A percentile compares a stretch with the other conserved stretches of the same genome.
Evolutionary conservation across 257 asterid species (phyloP).

Genomic region (Solanum pennellii): DNA sequence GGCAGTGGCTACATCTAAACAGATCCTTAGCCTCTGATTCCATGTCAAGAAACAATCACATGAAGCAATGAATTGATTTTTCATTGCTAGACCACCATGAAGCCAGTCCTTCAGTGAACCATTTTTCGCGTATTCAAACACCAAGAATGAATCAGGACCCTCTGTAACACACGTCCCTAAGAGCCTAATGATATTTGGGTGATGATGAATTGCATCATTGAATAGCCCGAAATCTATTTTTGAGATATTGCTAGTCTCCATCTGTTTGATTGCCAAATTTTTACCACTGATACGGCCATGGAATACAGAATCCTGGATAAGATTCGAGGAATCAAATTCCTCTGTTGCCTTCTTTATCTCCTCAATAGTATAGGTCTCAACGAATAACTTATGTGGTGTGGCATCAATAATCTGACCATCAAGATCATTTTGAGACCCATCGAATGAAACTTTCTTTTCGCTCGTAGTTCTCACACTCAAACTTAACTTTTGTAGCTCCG

Average conservation of each 20-base stretch:
- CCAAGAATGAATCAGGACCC: slow-evolving; percentile 39
- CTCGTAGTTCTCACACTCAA: slow-evolving; percentile 60
- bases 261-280: slow-evolving; percentile 43
- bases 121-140: slow-evolving; percentile 58
- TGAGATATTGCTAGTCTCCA: slow-evolving; percentile 10
- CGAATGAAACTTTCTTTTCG: slow-evolving; percentile 67
- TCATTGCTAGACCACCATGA: slow-evolving; percentile 78
- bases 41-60: slow-evolving; percentile 73
- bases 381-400: slow-evolving; percentile 30
- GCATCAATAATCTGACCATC: slow-evolving; percentile 23
- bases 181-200: slow-evolving; percentile 45
- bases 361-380: slow-evolving; percentile 55
- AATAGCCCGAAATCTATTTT: slow-evolving; percentile 31
- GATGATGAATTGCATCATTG: slow-evolving; percentile 32
- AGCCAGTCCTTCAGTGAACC: slow-evolving; percentile 85
- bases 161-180: slow-evolving; percentile 40
- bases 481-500: slow-evolving; percentile 53
- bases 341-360: slow-evolving; percentile 62
- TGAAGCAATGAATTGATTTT: slow-evolving; percentile 77
- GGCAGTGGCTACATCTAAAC: slow-evolving; percentile 58
- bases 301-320: slow-evolving; percentile 49
- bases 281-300: slow-evolving; percentile 75
- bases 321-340: slow-evolving; percentile 33
- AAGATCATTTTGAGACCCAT: slow-evolving; percentile 54
- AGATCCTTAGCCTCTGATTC: slow-evolving; percentile 59